Percentiles rank a stretch among this genome's conserved stretches.
Conservation (phyloP, 169 alveolate genomes). For the Theileria annulata region DNA sequence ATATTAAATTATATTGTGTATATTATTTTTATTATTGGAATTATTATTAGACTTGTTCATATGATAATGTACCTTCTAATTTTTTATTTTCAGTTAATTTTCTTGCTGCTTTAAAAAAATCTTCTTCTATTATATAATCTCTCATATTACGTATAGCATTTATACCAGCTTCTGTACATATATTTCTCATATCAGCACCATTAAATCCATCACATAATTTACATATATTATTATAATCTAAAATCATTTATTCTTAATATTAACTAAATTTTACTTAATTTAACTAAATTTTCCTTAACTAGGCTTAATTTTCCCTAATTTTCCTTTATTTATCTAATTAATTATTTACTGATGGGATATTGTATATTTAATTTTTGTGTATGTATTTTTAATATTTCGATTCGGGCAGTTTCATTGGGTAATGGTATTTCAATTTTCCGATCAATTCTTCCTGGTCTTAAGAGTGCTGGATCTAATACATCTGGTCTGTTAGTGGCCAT, state of each 20-base stretch:
- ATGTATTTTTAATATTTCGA: conserved; percentile 95
- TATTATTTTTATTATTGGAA: neutral
- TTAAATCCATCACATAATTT: conserved; percentile 96
- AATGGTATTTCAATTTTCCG: conserved; percentile 98
- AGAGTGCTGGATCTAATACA: conserved; percentile 98
- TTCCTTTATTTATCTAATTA: neutral
- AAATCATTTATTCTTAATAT: conserved; percentile 1
- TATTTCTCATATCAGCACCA: conserved; percentile 99
- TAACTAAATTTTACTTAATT: neutral
- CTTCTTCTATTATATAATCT: conserved; percentile 97
- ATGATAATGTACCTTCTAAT: conserved; percentile 94
- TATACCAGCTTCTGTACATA: conserved; percentile 98
- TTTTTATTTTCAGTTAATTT: conserved; percentile 94
- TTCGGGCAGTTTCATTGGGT: conserved; percentile 96
- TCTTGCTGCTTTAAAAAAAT: conserved; percentile 96
- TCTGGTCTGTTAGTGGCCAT: conserved; percentile 99
- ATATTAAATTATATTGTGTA: neutral
- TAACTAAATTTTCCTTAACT: too few species aligned
- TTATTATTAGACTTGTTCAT: conserved; percentile 80
- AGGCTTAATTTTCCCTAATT: too few species aligned
- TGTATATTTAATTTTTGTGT: conserved; percentile 92
- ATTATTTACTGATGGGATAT: conserved; percentile 88
- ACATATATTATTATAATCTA: conserved; percentile 91
- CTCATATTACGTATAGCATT: conserved; percentile 97
- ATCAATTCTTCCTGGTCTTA: conserved; percentile 99